Evolutionary conservation across 768 basidiomycete genomes (phyloP), one percentile per base, ranked within the genome.

Genomic region (Rubroboletus satanas): DNA sequence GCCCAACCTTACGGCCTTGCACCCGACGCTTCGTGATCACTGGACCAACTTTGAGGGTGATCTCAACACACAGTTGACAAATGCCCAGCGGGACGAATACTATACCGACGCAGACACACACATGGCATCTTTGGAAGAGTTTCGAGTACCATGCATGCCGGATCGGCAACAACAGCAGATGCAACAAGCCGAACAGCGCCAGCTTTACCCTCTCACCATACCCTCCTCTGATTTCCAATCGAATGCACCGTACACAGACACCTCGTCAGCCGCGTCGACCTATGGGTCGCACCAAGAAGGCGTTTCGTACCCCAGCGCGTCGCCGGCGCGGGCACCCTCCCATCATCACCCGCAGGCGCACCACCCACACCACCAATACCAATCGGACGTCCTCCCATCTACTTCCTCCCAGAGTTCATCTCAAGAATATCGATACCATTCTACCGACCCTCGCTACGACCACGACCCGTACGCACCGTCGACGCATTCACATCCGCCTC

Each of bases 11-110:
- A 76, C 74, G 4, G 73, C 74, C 43, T 77, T 80, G 14, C 84
- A 86, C 63, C 82, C 82, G 4, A 79, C 74, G 47, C 68, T 86
- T 49, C 77, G 83, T 11, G 74, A 77, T 49, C 83, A 85, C 46
- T 73, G 83, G 58, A 73, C 76, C 52, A 71, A 67, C n/a, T 85
- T 85, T 59, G 81, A 83, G 10, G 82, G 78, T 0, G 75, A 77
- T 29, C 77, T 85, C 57, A 72, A 73, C 28, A 69, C 73, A 12
- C 83, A 82, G 63, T 75, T 84, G 15, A 71, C 75, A 39, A 74
- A 75, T 55, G 65, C 59, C 11, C 59, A 61, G 43, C 60, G 55
- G 14, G 71, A 73, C 10, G 58, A 66, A 31, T 63, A 64, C 36
- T 56, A 61, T 15, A 51, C 58, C n/a, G 64, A 68, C 3, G 51